Conservation (phyloP, 352 stramenopile species). For the Phytopythium cucurbitacearum region DNA sequence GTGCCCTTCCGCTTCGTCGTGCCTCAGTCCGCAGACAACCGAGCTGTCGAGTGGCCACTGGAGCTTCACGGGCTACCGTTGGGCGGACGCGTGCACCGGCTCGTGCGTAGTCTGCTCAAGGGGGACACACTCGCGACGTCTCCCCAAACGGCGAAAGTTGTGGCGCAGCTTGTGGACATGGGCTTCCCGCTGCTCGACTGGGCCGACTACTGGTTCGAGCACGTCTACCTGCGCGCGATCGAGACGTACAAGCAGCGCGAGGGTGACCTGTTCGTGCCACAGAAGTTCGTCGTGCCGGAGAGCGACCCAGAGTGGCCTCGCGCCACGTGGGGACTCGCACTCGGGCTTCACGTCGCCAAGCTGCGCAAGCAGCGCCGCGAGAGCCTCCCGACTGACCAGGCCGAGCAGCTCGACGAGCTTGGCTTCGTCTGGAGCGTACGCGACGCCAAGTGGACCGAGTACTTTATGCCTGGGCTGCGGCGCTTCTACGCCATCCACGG, state of each 20-base stretch:
- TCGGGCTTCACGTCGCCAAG: constrained; percentile 88
- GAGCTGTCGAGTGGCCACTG: constrained; percentile 22
- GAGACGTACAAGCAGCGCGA: constrained; percentile 72
- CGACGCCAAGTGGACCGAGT: constrained; percentile 67
- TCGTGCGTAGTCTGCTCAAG: constrained; percentile 29
- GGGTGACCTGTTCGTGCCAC: constrained; percentile 89
- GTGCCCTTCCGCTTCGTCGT: constrained; percentile 40
- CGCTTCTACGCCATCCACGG: constrained; percentile 56
- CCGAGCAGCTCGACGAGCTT: constrained; percentile 78
- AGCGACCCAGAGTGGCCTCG: constrained; percentile 65
- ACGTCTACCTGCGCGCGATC: constrained; percentile 70
- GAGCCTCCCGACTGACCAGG: constrained; percentile 52
- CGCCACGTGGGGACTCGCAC: constrained; percentile 71
- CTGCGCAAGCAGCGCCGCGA: constrained; percentile 63
- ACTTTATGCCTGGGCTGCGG: constrained; percentile 58
- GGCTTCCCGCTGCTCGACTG: constrained; percentile 58
- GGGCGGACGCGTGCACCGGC: constrained; percentile 48
- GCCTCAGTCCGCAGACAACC: not conserved
- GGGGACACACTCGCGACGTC: constrained; percentile 16
- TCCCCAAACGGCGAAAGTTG: constrained; percentile 18
- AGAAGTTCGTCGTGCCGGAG: constrained; percentile 87
- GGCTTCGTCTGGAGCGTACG: constrained; percentile 91
- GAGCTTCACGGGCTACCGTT: constrained; percentile 50
- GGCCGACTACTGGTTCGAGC: constrained; percentile 60
- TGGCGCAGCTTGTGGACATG: constrained; percentile 34